phyloP scores from a whole-genome alignment of 163 green algal genomes.

The Scenedesmus sp. region DNA sequence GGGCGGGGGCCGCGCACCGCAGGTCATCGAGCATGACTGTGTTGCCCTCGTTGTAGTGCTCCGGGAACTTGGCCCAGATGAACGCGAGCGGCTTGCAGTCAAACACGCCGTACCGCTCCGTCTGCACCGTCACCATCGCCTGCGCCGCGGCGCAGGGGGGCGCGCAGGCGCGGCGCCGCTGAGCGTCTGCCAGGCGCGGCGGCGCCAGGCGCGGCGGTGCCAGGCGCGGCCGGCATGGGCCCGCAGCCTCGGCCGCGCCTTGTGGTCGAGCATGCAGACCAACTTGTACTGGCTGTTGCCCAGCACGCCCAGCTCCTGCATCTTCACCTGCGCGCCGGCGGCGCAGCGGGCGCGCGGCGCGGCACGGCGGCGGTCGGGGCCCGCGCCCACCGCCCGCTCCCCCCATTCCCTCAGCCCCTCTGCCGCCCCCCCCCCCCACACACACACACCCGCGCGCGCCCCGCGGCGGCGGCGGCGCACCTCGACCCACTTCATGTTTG shows the following conservation, averaged over 20 bases:
- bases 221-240: too few relatives aligned
- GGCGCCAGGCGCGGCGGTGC: too few relatives aligned
- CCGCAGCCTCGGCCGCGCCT: too few relatives aligned
- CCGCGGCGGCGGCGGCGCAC: background rate
- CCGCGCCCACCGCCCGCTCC: too few relatives aligned
- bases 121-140: constrained; percentile 51
- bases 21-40: constrained; percentile 99
- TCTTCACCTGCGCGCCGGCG: constrained; percentile 93
- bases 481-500: constrained; percentile 81
- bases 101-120: constrained; percentile 78
- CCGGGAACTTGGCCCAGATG: constrained; percentile 85
- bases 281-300: constrained; percentile 81
- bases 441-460: too few relatives aligned
- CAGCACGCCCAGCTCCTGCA: constrained; percentile 91
- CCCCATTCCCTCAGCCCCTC: too few relatives aligned
- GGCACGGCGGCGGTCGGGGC: too few relatives aligned
- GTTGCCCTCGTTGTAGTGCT: constrained; percentile 83
- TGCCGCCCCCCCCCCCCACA: too few relatives aligned
- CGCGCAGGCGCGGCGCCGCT: background rate
- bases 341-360: too few relatives aligned
- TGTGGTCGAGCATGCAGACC: constrained; percentile 85
- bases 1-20: too few relatives aligned
- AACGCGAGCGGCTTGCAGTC: constrained; percentile 96
- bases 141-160: background rate
- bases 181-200: too few relatives aligned